Evolutionary conservation across 805 yeast genomes (phyloP).

Genomic region (Cyberlindnera maritima): DNA sequence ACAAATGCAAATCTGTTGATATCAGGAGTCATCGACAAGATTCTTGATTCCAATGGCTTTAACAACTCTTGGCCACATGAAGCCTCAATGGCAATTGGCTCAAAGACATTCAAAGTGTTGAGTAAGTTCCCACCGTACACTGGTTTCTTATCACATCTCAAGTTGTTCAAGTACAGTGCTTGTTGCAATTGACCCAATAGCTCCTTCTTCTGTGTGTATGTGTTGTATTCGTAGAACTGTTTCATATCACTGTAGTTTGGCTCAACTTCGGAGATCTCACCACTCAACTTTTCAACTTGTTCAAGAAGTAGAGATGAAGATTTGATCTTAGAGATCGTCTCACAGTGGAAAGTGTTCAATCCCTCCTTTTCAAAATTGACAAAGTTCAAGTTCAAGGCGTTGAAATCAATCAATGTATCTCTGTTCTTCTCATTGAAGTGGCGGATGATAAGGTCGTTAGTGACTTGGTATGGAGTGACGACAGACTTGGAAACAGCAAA

Average conservation of each 20-base stretch:
- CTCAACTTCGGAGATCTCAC: conserved; percentile 28
- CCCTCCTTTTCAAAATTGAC: conserved; percentile 37
- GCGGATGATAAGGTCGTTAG: conserved; percentile 39
- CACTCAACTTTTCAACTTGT: conserved; percentile 42
- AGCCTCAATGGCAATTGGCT: conserved; percentile 27
- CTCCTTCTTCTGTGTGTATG: conserved; percentile 49
- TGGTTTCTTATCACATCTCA: conserved; percentile 66
- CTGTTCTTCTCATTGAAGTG: conserved; percentile 29
- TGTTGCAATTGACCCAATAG: conserved; percentile 55
- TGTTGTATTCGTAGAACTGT: conserved; percentile 56
- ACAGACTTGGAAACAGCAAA: conserved; percentile 72
- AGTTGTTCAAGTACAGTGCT: conserved; percentile 56
- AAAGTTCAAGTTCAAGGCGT: conserved; percentile 60
- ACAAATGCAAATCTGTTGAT: conserved; percentile 80
- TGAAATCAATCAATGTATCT: conserved; percentile 40
- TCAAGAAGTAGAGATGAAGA: conserved; percentile 45
- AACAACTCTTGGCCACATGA: conserved; percentile 31
- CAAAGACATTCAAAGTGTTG: conserved; percentile 34
- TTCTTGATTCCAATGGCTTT: conserved; percentile 40
- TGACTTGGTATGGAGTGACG: conserved; percentile 42
- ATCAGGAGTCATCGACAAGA: conserved; percentile 40
- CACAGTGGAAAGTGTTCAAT: conserved; percentile 44
- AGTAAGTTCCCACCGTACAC: conserved; percentile 63
- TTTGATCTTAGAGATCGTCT: conserved; percentile 41
- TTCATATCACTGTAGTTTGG: conserved; percentile 40